A percentile compares a stretch with the other conserved stretches of the same genome.
Conservation (phyloP, 129 eudicot genomes). For the Tagetes erecta region DNA sequence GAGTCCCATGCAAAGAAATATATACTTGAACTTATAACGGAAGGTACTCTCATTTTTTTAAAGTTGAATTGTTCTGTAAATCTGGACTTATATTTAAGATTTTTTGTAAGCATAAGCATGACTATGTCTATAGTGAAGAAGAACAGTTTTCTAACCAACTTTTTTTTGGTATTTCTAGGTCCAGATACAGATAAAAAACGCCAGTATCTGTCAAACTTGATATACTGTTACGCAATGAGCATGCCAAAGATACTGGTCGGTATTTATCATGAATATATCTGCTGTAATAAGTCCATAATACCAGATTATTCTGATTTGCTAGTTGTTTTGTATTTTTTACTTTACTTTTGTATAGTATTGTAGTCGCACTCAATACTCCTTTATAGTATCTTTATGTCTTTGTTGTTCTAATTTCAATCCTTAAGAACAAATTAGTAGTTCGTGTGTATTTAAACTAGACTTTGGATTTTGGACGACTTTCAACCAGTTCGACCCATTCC, state of each 20-base stretch:
- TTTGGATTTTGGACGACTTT: background rate
- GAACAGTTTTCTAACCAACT: background rate
- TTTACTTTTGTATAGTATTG: background rate
- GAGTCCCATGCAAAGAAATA: constrained; percentile 61
- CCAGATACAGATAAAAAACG: constrained; percentile 46
- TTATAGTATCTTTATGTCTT: too few species aligned
- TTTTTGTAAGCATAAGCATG: constrained; percentile 21
- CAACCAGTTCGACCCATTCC: background rate
- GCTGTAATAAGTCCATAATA: constrained; percentile 40
- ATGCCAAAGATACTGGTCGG: constrained; percentile 70
- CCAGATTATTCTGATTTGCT: constrained; percentile 14
- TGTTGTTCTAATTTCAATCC: too few species aligned
- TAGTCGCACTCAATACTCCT: too few species aligned
- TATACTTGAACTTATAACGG: constrained; percentile 47
- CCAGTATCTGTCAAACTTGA: constrained; percentile 54
- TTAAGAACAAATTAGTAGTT: background rate
- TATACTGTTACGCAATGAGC: constrained; percentile 57
- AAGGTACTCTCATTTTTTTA: constrained; percentile 38
- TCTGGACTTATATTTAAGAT: constrained; percentile 12
- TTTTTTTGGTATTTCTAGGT: constrained; percentile 14
- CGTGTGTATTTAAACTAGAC: background rate
- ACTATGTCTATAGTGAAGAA: constrained; percentile 8
- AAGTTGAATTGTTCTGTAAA: background rate
- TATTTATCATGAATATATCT: constrained; percentile 50
- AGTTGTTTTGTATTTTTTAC: background rate